Conservation (phyloP, 768 basidiomycete genomes). For the Guyanaporus albipodus region DNA sequence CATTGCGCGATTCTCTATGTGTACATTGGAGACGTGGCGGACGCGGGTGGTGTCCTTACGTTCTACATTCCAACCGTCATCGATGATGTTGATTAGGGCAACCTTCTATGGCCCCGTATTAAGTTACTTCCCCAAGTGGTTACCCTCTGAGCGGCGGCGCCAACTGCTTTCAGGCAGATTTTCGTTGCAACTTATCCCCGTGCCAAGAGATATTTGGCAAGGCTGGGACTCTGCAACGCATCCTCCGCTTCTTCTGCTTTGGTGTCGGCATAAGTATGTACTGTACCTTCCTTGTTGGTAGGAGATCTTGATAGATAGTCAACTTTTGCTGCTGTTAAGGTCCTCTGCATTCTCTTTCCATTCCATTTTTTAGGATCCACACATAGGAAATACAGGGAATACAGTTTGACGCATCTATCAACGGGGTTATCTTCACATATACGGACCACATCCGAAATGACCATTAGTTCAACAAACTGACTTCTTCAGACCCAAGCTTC, state of each 20-base stretch:
- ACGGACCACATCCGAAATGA: neutral
- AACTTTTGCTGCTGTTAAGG: too few relatives aligned
- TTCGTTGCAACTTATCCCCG: neutral
- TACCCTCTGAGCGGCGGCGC: too few relatives aligned
- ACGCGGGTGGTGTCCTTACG: slow-evolving; percentile 81
- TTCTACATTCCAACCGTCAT: slow-evolving; percentile 83
- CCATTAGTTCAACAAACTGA: neutral
- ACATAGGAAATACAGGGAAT: neutral
- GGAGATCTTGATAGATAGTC: slow-evolving; percentile 39
- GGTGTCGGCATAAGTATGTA: slow-evolving; percentile 75
- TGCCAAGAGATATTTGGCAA: slow-evolving; percentile 12
- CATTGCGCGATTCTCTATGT: slow-evolving; percentile 88
- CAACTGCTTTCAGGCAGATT: too few relatives aligned
- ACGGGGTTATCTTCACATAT: slow-evolving; percentile 11
- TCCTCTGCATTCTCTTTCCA: too few relatives aligned
- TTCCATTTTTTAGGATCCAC: too few relatives aligned
- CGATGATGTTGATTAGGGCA: slow-evolving; percentile 41
- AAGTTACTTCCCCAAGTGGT: too few relatives aligned
- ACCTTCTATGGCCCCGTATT: neutral
- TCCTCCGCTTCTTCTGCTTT: slow-evolving; percentile 80
- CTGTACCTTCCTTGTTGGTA: slow-evolving; percentile 9
- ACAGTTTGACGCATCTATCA: slow-evolving; percentile 7
- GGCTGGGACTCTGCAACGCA: slow-evolving; percentile 70
- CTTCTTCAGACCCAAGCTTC: slow-evolving; percentile 44
- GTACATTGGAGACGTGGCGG: slow-evolving; percentile 76